Base-by-base conservation (phyloP, 164 flowering plant genomes). In the Aristolochia californica region DNA sequence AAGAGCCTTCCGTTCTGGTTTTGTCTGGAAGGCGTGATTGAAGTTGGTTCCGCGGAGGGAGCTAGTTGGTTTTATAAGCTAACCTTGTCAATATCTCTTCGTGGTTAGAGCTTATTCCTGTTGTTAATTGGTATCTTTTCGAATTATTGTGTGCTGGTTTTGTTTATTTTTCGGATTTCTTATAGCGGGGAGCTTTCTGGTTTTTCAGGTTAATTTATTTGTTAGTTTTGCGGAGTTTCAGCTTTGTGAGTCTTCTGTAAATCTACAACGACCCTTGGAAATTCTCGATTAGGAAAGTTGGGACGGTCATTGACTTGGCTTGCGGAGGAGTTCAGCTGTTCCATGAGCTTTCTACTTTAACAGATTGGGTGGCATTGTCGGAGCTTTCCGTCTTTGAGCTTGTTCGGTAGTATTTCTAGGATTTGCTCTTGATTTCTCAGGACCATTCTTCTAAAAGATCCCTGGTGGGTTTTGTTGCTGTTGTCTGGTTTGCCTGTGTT, bases 381-480 rank as follows among this genome's bases (percentile, higher is more conserved):
- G 40, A 34, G 10, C 34, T 28, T 2, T 28, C 7, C 40, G 10
- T 34, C 40, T 0, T 1, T 34, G 40, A 34, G 9, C 40, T 34
- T 34, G 7, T 34, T 34, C 40, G 40, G 40, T 8, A 34, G 10
- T 2, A 34, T 34, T 12, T 34, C 40, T 34, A 3, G 40, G 40
- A 34, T 10, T 52, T 52, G 51, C 20, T 5, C 10, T 16, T 48
- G 5, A 4, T 48, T 48, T 18, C 34, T 11, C 23, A 40, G 24
- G 48, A 8, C 14, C 43, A 43, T 26, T 21, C 68, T 53, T 58
- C 43, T 48, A 21, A 17, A n/a, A 18, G 0, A 12, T 51, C 10
- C 27, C 57, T 56, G 43, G 47, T 50, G 58, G 57, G 44, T 51
- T 59, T 43, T 51, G 1, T 62, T 53, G 57, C 8, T 63, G 43